phyloP scores from a whole-genome alignment of 164 flowering plant species.

The Akebia trifoliata region DNA sequence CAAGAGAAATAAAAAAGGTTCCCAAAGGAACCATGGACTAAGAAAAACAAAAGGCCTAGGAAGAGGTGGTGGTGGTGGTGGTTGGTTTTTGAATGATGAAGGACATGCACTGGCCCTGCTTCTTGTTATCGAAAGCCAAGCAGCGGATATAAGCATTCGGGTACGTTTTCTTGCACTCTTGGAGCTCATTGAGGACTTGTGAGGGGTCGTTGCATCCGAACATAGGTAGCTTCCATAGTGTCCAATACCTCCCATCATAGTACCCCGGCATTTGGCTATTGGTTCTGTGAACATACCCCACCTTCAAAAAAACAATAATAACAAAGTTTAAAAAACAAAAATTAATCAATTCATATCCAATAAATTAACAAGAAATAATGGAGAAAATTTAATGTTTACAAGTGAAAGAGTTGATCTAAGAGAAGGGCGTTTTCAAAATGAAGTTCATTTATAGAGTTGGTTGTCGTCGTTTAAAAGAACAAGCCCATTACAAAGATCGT shows the following conservation, averaged over 20 bases:
- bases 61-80: conserved; percentile 8
- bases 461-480: too few species aligned
- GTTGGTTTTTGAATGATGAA: conserved; percentile 64
- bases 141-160: conserved; percentile 71
- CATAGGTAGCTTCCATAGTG: conserved; percentile 80
- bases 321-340: neutral
- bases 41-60: neutral
- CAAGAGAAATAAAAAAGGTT: too few species aligned
- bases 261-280: conserved; percentile 65
- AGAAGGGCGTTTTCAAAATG: too few species aligned
- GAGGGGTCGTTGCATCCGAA: conserved; percentile 62
- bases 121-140: conserved; percentile 52
- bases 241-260: conserved; percentile 84
- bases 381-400: too few species aligned
- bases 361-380: too few species aligned
- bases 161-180: conserved; percentile 55
- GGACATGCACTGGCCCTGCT: conserved; percentile 68
- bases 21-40: too few species aligned
- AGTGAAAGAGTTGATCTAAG: too few species aligned
- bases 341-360: too few species aligned
- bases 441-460: too few species aligned
- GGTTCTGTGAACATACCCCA: conserved; percentile 43
- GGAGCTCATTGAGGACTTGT: conserved; percentile 55
- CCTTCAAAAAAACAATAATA: conserved; percentile 23
- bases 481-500: too few species aligned